phyloP scores from a whole-genome alignment of 2,329 filamentous ascomycete genomes.

The Trichoderma guizhouense region DNA sequence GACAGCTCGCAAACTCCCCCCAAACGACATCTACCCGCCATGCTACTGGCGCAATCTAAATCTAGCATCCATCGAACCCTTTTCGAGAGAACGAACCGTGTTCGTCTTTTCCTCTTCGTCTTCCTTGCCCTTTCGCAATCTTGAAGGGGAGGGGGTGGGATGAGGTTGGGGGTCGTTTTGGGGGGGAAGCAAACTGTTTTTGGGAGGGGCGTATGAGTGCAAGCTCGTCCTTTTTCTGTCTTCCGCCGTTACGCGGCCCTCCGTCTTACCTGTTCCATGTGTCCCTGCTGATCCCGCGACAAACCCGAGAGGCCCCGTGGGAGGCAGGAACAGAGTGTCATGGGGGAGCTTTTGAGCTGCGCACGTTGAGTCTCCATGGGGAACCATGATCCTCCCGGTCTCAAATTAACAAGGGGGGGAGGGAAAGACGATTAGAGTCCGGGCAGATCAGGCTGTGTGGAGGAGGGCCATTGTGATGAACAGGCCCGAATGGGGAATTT shows the following conservation, averaged over 20 bases:
- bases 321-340: neutral
- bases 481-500: constrained; percentile 3
- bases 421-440: neutral
- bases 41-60: constrained; percentile 16
- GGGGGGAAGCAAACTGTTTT: neutral
- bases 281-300: constrained; percentile 11
- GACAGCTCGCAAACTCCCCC: neutral
- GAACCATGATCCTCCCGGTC: constrained; percentile 9
- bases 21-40: neutral
- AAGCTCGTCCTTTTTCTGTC: neutral
- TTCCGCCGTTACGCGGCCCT: neutral
- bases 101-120: neutral
- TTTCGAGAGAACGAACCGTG: neutral
- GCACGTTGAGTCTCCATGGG: neutral
- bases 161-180: neutral
- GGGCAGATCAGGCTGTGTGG: neutral
- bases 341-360: neutral
- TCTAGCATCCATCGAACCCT: constrained; percentile 8
- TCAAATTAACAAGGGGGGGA: neutral
- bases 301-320: neutral
- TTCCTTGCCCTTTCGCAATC: neutral
- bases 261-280: neutral
- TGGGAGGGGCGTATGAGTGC: neutral
- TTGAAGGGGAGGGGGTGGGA: neutral
- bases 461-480: neutral